Base-by-base conservation (phyloP, 768 basidiomycete species). In the Lyophyllum atratum region DNA sequence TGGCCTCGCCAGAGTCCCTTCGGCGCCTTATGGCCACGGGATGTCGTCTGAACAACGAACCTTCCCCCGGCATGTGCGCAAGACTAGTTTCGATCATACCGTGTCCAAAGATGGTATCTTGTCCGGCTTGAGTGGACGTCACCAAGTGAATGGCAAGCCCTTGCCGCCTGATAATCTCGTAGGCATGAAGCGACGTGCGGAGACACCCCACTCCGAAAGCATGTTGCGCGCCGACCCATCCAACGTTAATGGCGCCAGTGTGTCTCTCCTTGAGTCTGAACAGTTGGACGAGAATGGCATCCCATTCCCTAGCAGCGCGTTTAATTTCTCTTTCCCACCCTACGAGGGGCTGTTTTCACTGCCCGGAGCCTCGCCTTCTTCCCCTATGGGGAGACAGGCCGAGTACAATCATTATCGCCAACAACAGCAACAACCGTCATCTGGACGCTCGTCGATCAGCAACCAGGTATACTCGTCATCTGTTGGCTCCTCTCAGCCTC, bases 61-160 rank as follows among this genome's bases (percentile, higher is more conserved):
- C 28, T 92, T 94, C 68, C 92, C 94, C 51, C 84, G 89, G 58
- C 89, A 90, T 71, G 92, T 93, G 56, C 85, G 94, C 59, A 97
- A 97, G 79, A 93, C 94, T 45, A 94, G 92, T 72, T 96, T 95
- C 70, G 94, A 97, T 71, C 94, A 95, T 72, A 95, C 94, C 3
- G 87, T 95, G 39, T 81, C 83, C 34, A 84, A 82, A 61, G 85
- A 88, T 59, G 84, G 80, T 34, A 80, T 87, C 53, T 75, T 85
- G 56, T 66, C 76, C 28, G 83, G 82, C 40, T 72, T 84, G 48
- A 81, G 80, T 63, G 87, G 88, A 55, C 80, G 90, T 48, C 90
- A 93, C 74, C 89, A 92, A 70, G 86, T 91, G 60, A 89, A 92
- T 68, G 89, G 89, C 33, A 87, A 86, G 68, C 85, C 91, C 37